A percentile compares a stretch with the other conserved stretches of the same genome.
Evolutionary conservation across 805 yeast genomes (phyloP).

Genomic region (Pichia paraexigua): DNA sequence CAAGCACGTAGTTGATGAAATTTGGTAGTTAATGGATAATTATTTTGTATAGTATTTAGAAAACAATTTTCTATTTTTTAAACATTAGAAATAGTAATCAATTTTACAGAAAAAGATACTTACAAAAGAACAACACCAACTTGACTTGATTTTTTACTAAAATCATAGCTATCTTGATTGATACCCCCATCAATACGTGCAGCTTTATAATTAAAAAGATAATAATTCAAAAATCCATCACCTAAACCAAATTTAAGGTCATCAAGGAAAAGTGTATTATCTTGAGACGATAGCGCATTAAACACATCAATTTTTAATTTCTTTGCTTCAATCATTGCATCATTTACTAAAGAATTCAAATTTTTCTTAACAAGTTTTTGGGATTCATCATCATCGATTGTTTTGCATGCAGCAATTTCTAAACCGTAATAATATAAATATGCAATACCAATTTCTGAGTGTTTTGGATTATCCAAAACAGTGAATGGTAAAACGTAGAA

Average conservation of each 20-base stretch:
- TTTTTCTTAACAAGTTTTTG: constrained; percentile 42
- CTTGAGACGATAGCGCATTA: constrained; percentile 88
- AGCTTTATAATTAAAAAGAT: constrained; percentile 83
- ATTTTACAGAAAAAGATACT: not conserved
- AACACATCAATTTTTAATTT: constrained; percentile 73
- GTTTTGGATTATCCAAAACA: constrained; percentile 57
- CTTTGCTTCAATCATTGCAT: constrained; percentile 72
- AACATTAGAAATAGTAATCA: too few relatives aligned
- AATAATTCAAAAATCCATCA: constrained; percentile 86
- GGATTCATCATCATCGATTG: constrained; percentile 20
- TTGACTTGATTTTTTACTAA: constrained; percentile 49
- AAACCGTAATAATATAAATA: constrained; percentile 87
- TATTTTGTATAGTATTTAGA: not conserved
- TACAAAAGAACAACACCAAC: constrained; percentile 85
- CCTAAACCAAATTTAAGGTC: constrained; percentile 87
- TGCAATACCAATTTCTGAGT: constrained; percentile 72
- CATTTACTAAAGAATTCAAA: constrained; percentile 53
- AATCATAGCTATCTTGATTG: constrained; percentile 33
- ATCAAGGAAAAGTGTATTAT: constrained; percentile 75
- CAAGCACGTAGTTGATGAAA: not conserved
- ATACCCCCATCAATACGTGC: constrained; percentile 79
- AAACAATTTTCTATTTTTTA: too few relatives aligned
- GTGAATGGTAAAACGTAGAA: constrained; percentile 85
- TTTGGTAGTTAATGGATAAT: constrained; percentile 1
- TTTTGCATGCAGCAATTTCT: constrained; percentile 42